Percentiles rank a stretch among this genome's conserved stretches.
Evolutionary conservation across 345 rosid species (phyloP).

Genomic region (Excoecaria agallocha): DNA sequence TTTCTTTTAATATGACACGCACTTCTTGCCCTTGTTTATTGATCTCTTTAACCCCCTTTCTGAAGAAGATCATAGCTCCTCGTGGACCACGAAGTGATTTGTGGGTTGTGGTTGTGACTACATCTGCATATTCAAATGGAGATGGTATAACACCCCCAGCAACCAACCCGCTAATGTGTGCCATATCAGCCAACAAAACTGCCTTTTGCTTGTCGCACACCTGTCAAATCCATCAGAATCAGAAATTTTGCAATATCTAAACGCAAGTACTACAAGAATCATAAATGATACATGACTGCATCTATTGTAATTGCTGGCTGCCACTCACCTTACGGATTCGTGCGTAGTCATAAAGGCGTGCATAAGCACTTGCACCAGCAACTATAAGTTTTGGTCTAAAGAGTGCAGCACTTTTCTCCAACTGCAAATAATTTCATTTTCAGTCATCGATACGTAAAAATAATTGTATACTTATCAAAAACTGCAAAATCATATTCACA

Average conservation of each 20-base stretch:
- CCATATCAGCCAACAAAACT: slow-evolving; percentile 86
- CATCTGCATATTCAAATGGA: slow-evolving; percentile 92
- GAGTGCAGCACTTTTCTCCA: slow-evolving; percentile 78
- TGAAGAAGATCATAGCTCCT: slow-evolving; percentile 97
- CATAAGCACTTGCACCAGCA: slow-evolving; percentile 99
- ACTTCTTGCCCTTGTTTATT: slow-evolving; percentile 94
- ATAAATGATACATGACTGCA: not conserved
- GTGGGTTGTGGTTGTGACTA: slow-evolving; percentile 95
- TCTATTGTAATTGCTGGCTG: not conserved
- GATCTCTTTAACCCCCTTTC: slow-evolving; percentile 82
- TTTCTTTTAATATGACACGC: slow-evolving; percentile 14
- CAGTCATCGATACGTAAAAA: not conserved
- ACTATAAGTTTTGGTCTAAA: slow-evolving; percentile 94
- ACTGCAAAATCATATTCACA: not conserved
- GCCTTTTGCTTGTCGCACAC: slow-evolving; percentile 98
- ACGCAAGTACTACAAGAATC: not conserved
- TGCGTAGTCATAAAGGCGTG: slow-evolving; percentile 93
- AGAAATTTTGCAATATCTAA: not conserved
- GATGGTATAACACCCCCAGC: slow-evolving; percentile 96
- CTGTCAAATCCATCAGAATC: slow-evolving; percentile 38
- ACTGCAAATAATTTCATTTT: slow-evolving; percentile 41
- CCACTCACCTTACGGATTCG: slow-evolving; percentile 68
- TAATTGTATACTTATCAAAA: not conserved
- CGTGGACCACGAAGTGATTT: slow-evolving; percentile 98
- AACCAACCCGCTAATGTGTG: slow-evolving; percentile 94